Conservation (phyloP, 2,329 filamentous ascomycete genomes). For the Phyllosticta citribraziliensis region DNA sequence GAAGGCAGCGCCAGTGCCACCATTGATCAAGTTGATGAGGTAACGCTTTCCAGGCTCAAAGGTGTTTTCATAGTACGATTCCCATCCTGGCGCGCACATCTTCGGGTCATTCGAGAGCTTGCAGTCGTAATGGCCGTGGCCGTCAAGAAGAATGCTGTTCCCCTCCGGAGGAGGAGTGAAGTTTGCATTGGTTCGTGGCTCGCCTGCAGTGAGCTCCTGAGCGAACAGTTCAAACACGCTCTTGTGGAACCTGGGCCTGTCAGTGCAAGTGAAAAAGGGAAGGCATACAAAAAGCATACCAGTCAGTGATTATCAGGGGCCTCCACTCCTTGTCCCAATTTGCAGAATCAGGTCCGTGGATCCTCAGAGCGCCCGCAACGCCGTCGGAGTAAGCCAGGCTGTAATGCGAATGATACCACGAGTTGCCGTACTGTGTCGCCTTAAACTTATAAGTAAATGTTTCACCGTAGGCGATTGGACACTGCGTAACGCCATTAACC, state of each 20-base stretch:
- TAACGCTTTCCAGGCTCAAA: conserved; percentile 30
- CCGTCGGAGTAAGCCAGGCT: conserved; percentile 36
- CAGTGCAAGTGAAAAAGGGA: too few relatives aligned
- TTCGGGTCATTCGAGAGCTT: background rate
- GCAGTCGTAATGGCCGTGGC: conserved; percentile 5
- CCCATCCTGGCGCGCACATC: conserved; percentile 2
- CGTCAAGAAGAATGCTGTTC: conserved; percentile 7
- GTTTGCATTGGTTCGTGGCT: background rate
- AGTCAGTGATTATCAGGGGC: conserved; percentile 50
- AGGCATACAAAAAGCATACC: too few relatives aligned
- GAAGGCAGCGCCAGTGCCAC: conserved; percentile 27
- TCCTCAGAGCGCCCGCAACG: conserved; percentile 29
- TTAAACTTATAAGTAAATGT: conserved; percentile 18
- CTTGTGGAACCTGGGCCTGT: conserved; percentile 36
- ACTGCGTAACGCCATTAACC: conserved; percentile 23
- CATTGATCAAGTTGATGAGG: conserved; percentile 35
- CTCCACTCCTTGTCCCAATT: conserved; percentile 50
- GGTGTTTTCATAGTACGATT: background rate
- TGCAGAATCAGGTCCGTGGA: conserved; percentile 33
- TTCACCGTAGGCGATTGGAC: conserved; percentile 25
- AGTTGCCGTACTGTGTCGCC: conserved; percentile 22
- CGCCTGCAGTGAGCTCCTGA: background rate
- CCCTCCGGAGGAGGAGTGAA: background rate
- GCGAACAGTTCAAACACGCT: conserved; percentile 7
- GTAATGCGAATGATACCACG: conserved; percentile 18